Percentiles rank a stretch among this genome's conserved stretches.
Evolutionary conservation across 352 stramenopile genomes (phyloP).

Genomic region (Plasmopara muralis): DNA sequence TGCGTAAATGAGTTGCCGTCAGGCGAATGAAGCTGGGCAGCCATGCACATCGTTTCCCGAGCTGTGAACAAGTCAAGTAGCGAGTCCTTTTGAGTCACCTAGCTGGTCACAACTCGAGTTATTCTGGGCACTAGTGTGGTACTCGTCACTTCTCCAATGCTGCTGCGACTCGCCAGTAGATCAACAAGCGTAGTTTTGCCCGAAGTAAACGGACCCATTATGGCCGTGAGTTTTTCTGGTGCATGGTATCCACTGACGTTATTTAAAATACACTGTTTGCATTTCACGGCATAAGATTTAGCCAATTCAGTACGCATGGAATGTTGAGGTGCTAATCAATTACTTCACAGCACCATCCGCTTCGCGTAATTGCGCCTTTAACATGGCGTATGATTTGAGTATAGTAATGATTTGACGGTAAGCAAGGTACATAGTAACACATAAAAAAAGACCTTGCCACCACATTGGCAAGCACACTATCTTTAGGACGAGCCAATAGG

Average conservation of each 20-base stretch:
- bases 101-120: not conserved
- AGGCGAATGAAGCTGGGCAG: not conserved
- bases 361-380: no score
- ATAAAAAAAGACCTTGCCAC: no score
- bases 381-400: no score
- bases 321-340: not conserved
- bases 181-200: not conserved
- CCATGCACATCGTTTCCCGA: not conserved
- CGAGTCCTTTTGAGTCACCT: not conserved
- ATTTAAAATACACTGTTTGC: not conserved
- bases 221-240: not conserved
- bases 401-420: no score
- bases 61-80: not conserved
- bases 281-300: not conserved
- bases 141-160: not conserved
- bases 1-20: not conserved
- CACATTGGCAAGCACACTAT: no score
- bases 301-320: not conserved
- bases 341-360: not conserved
- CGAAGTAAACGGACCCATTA: not conserved
- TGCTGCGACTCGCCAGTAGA: not conserved
- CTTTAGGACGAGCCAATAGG: no score
- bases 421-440: no score
- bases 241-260: not conserved
- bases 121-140: not conserved